phyloP scores from a whole-genome alignment of 75 land plant species.

The Sequoia sempervirens region DNA sequence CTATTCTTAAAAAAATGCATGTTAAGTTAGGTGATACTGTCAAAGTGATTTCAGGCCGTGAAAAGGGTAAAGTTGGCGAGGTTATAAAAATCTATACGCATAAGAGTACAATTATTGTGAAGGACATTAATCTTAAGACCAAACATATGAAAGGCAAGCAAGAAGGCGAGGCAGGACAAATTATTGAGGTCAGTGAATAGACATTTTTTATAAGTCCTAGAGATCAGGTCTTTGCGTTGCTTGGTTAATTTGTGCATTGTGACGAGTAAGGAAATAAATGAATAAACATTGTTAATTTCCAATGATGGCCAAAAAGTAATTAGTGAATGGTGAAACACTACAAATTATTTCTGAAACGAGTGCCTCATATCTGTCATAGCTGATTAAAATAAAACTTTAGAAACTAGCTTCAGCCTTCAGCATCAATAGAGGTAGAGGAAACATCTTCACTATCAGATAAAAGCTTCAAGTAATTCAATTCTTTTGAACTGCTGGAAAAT shows the following conservation, averaged over 20 bases:
- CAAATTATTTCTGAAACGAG: background rate
- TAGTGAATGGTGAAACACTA: background rate
- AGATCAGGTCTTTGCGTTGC: background rate
- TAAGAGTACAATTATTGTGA: slow-evolving; percentile 78
- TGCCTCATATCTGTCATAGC: background rate
- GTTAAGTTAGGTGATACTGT: slow-evolving; percentile 95
- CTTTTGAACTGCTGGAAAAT: background rate
- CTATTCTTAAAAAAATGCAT: slow-evolving; percentile 82
- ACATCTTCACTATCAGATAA: background rate
- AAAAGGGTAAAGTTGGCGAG: slow-evolving; percentile 88
- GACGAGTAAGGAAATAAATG: background rate
- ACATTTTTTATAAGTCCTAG: background rate
- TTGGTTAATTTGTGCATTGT: background rate
- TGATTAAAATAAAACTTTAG: background rate
- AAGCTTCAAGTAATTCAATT: background rate
- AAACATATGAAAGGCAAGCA: slow-evolving; percentile 89
- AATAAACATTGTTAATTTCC: background rate
- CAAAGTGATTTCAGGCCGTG: slow-evolving; percentile 78
- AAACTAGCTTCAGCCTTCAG: too few species aligned
- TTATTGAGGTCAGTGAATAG: slow-evolving; percentile 63
- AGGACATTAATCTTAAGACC: slow-evolving; percentile 90
- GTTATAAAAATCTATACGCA: slow-evolving; percentile 59
- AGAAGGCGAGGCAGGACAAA: slow-evolving; percentile 89
- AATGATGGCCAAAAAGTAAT: background rate
- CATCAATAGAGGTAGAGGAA: too few species aligned